Conservation (phyloP, 192 early-diverging fungal genomes). For the Geranomyces michiganensis region DNA sequence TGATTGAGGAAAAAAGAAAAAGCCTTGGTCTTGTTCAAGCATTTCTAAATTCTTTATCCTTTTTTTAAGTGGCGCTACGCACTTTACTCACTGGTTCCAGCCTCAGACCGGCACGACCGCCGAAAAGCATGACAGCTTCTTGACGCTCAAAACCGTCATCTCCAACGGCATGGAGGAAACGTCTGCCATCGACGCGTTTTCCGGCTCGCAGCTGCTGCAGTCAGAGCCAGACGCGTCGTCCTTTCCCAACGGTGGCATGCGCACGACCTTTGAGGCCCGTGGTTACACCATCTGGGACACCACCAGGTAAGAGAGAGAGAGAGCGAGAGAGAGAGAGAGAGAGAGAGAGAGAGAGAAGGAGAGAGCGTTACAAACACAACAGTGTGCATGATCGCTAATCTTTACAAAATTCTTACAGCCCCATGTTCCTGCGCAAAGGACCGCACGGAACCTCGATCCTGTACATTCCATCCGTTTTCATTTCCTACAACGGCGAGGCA, state of each 20-base stretch:
- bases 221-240: constrained; percentile 99
- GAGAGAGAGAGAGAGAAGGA: too few relatives aligned
- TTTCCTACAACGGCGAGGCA: constrained; percentile 99
- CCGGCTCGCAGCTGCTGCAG: constrained; percentile 95
- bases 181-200: constrained; percentile 92
- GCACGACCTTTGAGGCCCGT: constrained; percentile 97
- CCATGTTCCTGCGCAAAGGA: constrained; percentile 93
- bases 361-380: too few relatives aligned
- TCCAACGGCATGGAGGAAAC: constrained; percentile 82
- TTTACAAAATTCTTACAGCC: too few relatives aligned
- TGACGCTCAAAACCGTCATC: constrained; percentile 83
- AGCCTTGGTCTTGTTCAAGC: not conserved
- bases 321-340: too few relatives aligned
- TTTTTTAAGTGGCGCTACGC: constrained; percentile 79
- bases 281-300: constrained; percentile 99
- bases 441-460: constrained; percentile 91
- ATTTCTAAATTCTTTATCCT: not conserved
- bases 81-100: constrained; percentile 99
- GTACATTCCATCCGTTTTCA: constrained; percentile 98
- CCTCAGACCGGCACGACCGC: constrained; percentile 98
- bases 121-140: constrained; percentile 99
- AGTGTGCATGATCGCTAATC: too few relatives aligned
- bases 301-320: constrained; percentile 57
- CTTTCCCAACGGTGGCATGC: constrained; percentile 98
- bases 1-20: too few relatives aligned